A percentile compares a stretch with the other conserved stretches of the same genome.
These are phyloP conservation scores for Candida odintsovae DNA, from an alignment of 805 yeast species.

Conservation along the genomic window DNA sequence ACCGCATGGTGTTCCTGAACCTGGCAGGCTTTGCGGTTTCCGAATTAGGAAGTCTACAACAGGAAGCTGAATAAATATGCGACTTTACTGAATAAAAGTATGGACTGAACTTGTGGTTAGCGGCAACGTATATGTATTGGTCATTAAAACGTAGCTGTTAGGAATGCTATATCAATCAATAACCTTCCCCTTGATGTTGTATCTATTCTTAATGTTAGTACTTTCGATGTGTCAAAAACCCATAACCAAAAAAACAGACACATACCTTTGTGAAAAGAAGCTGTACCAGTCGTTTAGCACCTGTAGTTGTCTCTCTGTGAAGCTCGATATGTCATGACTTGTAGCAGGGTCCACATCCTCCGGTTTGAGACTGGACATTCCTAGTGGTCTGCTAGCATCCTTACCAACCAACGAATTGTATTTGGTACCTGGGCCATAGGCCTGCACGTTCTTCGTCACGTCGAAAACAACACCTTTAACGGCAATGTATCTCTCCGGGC, in stretches of 20 bases:
- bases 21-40: neutral
- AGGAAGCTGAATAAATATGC: neutral
- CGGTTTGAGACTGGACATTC: constrained; percentile 53
- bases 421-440: constrained; percentile 73
- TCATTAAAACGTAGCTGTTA: too few relatives aligned
- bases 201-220: constrained; percentile 7
- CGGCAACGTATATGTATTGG: too few relatives aligned
- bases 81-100: neutral
- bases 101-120: too few relatives aligned
- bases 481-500: constrained; percentile 57
- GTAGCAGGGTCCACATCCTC: constrained; percentile 39
- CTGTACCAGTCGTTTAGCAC: constrained; percentile 72
- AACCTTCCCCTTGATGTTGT: constrained; percentile 8
- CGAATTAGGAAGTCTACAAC: neutral
- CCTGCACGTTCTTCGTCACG: constrained; percentile 57
- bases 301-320: constrained; percentile 53
- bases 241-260: neutral
- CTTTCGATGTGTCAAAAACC: neutral
- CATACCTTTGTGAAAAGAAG: constrained; percentile 50
- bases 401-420: constrained; percentile 70
- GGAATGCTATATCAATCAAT: neutral
- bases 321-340: constrained; percentile 45
- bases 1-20: neutral
- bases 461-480: constrained; percentile 77
- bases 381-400: constrained; percentile 75